Conservation (phyloP, 345 rosid species). For the Cochlearia excelsa region DNA sequence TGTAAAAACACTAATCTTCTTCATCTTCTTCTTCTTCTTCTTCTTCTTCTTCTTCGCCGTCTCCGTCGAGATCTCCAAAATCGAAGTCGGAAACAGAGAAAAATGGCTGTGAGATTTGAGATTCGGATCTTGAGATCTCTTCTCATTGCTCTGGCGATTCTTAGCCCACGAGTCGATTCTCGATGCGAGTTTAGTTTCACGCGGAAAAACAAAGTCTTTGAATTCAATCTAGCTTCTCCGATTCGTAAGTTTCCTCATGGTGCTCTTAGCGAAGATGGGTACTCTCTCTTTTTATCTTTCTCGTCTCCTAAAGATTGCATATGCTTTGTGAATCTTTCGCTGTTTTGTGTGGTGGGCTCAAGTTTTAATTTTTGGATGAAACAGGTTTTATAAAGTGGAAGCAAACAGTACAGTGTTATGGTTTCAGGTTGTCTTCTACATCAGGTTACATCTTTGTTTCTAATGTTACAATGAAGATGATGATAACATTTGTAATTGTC, state of each 20-base stretch:
- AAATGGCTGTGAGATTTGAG: constrained; percentile 21
- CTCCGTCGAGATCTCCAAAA: constrained; percentile 16
- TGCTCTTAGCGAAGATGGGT: constrained; percentile 97
- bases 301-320: neutral
- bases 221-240: constrained; percentile 73
- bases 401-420: constrained; percentile 64
- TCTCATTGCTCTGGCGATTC: constrained; percentile 32
- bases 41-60: neutral
- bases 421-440: constrained; percentile 99
- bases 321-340: neutral
- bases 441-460: constrained; percentile 67
- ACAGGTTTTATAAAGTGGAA: constrained; percentile 83
- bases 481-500: neutral
- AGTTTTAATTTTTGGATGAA: neutral
- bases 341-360: constrained; percentile 4
- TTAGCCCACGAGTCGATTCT: constrained; percentile 39
- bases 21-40: constrained; percentile 3
- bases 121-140: constrained; percentile 28
- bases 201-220: constrained; percentile 48
- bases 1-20: constrained; percentile 14
- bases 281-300: constrained; percentile 27
- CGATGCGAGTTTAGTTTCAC: constrained; percentile 62
- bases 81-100: neutral
- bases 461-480: neutral
- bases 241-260: constrained; percentile 73